Percentiles rank a stretch among this genome's conserved stretches.
Evolutionary conservation across 2,329 filamentous ascomycete species (phyloP).

Genomic region (Orbilia blumenaviensis): DNA sequence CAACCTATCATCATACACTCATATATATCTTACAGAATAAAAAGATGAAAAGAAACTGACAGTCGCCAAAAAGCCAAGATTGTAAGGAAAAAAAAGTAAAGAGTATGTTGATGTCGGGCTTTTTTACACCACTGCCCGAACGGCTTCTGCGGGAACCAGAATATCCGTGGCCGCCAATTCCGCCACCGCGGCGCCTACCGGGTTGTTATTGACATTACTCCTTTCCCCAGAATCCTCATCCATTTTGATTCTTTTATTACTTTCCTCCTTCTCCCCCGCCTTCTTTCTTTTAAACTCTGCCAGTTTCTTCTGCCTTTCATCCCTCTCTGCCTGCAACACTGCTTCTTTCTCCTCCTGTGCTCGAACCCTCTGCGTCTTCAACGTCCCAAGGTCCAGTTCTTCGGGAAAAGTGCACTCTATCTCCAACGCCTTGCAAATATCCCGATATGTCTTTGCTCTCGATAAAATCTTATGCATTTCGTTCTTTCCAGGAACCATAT

Average conservation of each 20-base stretch:
- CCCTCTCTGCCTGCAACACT: conserved; percentile 39
- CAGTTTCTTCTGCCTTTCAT: conserved; percentile 51
- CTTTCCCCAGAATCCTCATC: conserved; percentile 14
- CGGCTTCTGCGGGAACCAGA: conserved; percentile 8
- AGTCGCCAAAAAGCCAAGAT: conserved; percentile 11
- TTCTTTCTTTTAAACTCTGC: conserved; percentile 59
- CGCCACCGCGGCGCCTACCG: conserved; percentile 2
- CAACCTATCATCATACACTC: conserved; percentile 19
- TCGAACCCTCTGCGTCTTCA: conserved; percentile 35
- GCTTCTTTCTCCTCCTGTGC: conserved; percentile 38
- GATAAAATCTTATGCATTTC: conserved; percentile 71
- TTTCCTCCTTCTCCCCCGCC: conserved; percentile 55
- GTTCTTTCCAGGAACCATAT: conserved; percentile 87
- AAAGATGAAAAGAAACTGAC: neutral
- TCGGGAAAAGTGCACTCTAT: conserved; percentile 71
- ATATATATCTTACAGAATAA: conserved; percentile 31
- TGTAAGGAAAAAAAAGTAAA: neutral
- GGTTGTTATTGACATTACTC: conserved; percentile 5
- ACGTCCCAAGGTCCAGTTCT: conserved; percentile 69
- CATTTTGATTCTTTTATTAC: conserved; percentile 25
- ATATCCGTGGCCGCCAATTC: conserved; percentile 13
- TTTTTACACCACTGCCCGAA: conserved; percentile 25
- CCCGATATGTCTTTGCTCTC: conserved; percentile 74
- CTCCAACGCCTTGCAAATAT: conserved; percentile 72
- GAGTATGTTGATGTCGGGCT: neutral